Evolutionary conservation across 208 protist species (phyloP), one percentile per base, ranked within the genome.

Genomic region (Phytomonas serpens): DNA sequence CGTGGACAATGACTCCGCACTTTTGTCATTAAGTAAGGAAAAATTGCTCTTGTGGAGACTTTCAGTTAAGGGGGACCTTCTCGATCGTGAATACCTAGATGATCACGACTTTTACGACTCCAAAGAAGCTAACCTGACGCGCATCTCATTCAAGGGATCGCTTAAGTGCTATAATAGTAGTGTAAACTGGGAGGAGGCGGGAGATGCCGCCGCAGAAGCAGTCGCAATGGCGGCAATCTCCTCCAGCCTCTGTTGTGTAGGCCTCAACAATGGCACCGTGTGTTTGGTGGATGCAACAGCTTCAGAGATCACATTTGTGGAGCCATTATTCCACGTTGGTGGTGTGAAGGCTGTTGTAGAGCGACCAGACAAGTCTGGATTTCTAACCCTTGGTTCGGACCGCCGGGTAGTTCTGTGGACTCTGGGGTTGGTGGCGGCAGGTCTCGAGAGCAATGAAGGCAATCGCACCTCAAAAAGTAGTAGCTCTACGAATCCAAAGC

Each of bases 341-440:
- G 92, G 87, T 19, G 90, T 95, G 9, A 86, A 87, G 75, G 74
- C 85, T 69, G 71, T 95, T 2, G 69, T 65, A 0, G 76, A 71
- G 73, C 76, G 74, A 61, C 78, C 82, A 0, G 87, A 95, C 64
- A 67, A 72, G 23, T 80, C 81, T 51, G 92, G 88, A 65, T 93
- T 97, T 67, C 63, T 92, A 47, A 85, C 85, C 13, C 76, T 92
- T 76, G 92, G 92, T 27, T 82, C 78, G 13, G 92, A 97, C 67
- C 87, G 89, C n/a, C 89, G 89, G 4, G 72, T 97, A 36, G 80
- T 95, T 52, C 47, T 90, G 0, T 97, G 92, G 90, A 85, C 88
- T 0, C 62, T 97, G 7, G 88, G 83, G 6, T 62, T 97, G 11
- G 37, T 85, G 19, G 76, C 88, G 36, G 75, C 71, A 19, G 62